phyloP scores from a whole-genome alignment of 2,329 filamentous ascomycete species.

The Fusarium lyarnte region DNA sequence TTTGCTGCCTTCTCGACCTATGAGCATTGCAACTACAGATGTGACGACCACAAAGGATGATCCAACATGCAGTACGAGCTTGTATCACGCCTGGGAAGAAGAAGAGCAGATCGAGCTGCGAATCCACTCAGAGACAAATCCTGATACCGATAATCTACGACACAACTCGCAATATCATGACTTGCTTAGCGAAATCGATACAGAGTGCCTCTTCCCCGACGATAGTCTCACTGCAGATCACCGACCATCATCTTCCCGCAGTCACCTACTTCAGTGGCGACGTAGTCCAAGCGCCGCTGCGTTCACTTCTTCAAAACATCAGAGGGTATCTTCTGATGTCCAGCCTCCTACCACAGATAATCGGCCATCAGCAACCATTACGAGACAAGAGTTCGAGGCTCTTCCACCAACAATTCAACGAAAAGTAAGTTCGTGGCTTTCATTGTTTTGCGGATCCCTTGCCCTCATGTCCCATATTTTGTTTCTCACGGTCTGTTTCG shows the following conservation, averaged over 20 bases:
- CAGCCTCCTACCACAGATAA: conserved; percentile 28
- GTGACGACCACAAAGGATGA: conserved; percentile 20
- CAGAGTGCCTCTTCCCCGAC: conserved; percentile 35
- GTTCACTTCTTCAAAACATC: conserved; percentile 31
- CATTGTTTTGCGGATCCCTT: conserved; percentile 11
- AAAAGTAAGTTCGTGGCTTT: conserved; percentile 60
- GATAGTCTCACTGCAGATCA: conserved; percentile 24
- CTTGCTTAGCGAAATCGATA: conserved; percentile 37
- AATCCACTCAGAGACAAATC: conserved; percentile 18
- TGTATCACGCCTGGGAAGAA: conserved; percentile 26
- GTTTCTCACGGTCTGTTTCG: conserved; percentile 6
- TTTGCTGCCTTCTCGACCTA: conserved; percentile 38
- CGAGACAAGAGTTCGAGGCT: conserved; percentile 58
- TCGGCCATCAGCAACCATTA: conserved; percentile 45
- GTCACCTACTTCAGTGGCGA: conserved; percentile 35
- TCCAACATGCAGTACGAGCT: conserved; percentile 6
- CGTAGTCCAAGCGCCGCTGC: conserved; percentile 30
- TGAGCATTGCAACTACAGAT: conserved; percentile 37
- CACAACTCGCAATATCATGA: conserved; percentile 32
- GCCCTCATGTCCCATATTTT: conserved; percentile 1
- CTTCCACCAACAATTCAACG: conserved; percentile 64
- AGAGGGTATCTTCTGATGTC: conserved; percentile 41
- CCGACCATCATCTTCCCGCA: conserved; percentile 45
- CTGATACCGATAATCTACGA: conserved; percentile 11
- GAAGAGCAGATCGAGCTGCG: conserved; percentile 33